Conservation (phyloP, 139 green algal genomes). For the Chlorella sp. region DNA sequence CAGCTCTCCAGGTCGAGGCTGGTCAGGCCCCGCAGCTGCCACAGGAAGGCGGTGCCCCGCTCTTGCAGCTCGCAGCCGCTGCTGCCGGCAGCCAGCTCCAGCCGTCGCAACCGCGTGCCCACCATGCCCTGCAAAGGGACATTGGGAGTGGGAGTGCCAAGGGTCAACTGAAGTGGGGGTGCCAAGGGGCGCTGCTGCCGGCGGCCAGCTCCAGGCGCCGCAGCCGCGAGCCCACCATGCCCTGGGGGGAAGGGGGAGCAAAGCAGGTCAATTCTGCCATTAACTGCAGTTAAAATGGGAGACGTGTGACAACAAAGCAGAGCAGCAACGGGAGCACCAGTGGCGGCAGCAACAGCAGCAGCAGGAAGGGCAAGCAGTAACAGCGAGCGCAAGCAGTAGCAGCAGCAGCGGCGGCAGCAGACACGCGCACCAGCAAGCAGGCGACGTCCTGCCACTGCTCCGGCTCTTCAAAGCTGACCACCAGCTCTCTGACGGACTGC, state of each 20-base stretch:
- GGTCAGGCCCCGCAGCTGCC: background rate
- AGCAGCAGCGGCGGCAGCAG: no score
- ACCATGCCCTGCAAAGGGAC: background rate
- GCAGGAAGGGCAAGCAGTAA: no score
- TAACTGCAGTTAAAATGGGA: no score
- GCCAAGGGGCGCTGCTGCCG: no score
- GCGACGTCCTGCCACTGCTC: background rate
- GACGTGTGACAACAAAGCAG: no score
- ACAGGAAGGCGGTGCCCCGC: background rate
- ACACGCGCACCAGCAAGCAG: constrained; percentile 2
- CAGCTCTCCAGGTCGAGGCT: constrained; percentile 11
- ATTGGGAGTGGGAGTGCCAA: no score
- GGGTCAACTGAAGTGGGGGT: no score
- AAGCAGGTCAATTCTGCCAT: no score
- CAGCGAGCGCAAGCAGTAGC: no score
- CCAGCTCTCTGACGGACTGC: constrained; percentile 12
- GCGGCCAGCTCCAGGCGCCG: background rate
- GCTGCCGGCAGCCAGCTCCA: background rate
- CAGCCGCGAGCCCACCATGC: background rate
- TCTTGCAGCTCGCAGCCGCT: background rate
- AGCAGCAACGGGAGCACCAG: no score
- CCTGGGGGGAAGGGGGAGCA: no score
- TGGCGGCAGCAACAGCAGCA: no score
- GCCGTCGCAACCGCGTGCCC: background rate
- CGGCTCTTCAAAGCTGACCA: background rate